These are phyloP conservation scores for Trichoderma koningii DNA, from an alignment of 2,329 filamentous ascomycete genomes.

Conservation along the genomic window DNA sequence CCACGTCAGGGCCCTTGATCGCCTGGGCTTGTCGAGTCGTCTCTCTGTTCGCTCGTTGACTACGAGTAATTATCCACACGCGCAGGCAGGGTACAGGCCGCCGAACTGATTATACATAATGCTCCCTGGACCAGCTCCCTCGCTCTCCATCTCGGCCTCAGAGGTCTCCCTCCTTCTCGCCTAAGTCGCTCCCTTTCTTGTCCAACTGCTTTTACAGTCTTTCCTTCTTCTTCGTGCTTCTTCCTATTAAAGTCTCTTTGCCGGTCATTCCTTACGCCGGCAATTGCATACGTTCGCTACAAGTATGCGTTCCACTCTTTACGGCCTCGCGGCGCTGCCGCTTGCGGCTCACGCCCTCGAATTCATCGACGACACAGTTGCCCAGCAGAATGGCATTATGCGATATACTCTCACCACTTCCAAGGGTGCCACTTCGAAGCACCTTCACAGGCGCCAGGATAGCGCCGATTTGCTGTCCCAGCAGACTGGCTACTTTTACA, in stretches of 20 bases:
- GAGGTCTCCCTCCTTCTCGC: conserved; percentile 17
- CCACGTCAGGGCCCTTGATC: conserved; percentile 6
- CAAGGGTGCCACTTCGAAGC: conserved; percentile 36
- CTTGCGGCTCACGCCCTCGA: conserved; percentile 33
- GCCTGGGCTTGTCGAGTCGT: conserved; percentile 8
- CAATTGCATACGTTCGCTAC: conserved; percentile 23
- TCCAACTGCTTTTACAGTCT: conserved; percentile 22
- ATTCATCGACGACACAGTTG: conserved; percentile 31
- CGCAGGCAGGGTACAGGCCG: background rate
- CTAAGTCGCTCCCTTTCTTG: conserved; percentile 26
- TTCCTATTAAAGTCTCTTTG: conserved; percentile 18
- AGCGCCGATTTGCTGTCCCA: conserved; percentile 34
- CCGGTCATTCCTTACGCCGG: conserved; percentile 27
- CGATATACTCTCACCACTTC: conserved; percentile 38
- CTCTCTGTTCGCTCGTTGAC: conserved; percentile 4
- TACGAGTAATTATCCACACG: conserved; percentile 1
- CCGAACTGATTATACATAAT: conserved; percentile 22
- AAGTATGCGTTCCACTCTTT: conserved; percentile 38
- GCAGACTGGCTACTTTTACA: conserved; percentile 42
- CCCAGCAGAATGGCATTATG: conserved; percentile 35
- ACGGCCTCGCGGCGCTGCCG: conserved; percentile 37
- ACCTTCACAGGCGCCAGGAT: conserved; percentile 37
- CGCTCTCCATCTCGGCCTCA: conserved; percentile 9
- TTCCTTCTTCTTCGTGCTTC: conserved; percentile 3
- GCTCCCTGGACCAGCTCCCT: conserved; percentile 21